Base-by-base conservation (phyloP, 2,329 filamentous ascomycete genomes). In the Penicillium vulpinum region DNA sequence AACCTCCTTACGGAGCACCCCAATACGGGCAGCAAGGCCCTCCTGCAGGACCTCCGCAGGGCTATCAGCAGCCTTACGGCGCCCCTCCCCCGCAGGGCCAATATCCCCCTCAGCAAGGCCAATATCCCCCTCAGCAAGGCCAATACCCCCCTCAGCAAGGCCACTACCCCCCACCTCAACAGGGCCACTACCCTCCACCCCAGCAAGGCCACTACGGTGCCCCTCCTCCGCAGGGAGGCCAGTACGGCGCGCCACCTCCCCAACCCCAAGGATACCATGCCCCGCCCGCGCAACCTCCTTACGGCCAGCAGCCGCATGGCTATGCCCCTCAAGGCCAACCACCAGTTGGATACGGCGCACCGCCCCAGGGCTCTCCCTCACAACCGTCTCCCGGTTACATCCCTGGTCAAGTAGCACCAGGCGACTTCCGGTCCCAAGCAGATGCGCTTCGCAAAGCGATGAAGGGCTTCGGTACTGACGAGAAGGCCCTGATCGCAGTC, bases 401-500 rank as follows among this genome's bases (percentile, higher is more conserved):
- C 3, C 82, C 88, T 0, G 84, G 85, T 13, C 88, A 90, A 67
- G 79, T 84, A 44, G 88, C 90, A 41, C 81, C 84, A 29, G 79
- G 82, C 18, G 87, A 96, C 62, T 88, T 85, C 46, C 81, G 78
- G 3, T 77, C 80, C 13, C 87, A 94, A 65, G 89, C 91, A 0
- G 84, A 91, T 56, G 84, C 81, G 4, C 79, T 96, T 22, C 85
- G 91, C 51, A 83, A 83, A 64, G 91, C 93, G 2, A 96, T 97
- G 91, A 96, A 96, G 75, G 92, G 92, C 0, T 90, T 96, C 60
- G 93, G 92, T 33, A 97, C 92, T 0, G 86, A 97, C 67, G 92
- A 97, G 73, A 88, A 86, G 67, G 75, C 83, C 0, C 78, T 97
- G 16, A 92, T 96, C 61, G 78, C 80, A 2, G 78, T 88, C 3